Conservation (phyloP, 805 yeast species). For the Saccharomycopsis fibuligera region DNA sequence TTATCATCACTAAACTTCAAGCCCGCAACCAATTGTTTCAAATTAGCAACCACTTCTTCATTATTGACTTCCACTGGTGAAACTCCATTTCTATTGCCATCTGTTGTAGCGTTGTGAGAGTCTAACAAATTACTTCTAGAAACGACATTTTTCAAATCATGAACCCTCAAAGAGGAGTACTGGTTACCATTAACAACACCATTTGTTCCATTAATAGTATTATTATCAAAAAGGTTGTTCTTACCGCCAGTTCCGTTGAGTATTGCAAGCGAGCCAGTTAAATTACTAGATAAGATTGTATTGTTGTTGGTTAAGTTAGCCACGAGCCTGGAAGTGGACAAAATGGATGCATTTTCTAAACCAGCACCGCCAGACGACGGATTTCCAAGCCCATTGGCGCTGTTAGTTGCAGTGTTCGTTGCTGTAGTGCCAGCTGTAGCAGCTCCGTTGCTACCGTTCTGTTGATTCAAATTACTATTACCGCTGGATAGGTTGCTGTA, state of each 20-base stretch:
- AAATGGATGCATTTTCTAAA: constrained; percentile 6
- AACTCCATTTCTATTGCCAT: too few relatives aligned
- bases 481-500: too few relatives aligned
- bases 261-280: neutral
- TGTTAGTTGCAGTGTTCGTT: neutral
- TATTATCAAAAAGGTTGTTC: neutral
- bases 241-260: neutral
- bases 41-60: neutral
- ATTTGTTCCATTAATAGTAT: neutral
- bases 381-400: too few relatives aligned
- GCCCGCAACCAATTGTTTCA: constrained; percentile 1
- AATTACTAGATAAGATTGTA: neutral
- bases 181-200: neutral
- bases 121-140: neutral
- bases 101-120: neutral
- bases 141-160: neutral
- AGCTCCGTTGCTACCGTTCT: neutral
- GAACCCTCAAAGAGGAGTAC: neutral
- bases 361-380: too few relatives aligned
- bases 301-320: constrained; percentile 5
- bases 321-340: constrained; percentile 2
- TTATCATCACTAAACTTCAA: constrained; percentile 3
- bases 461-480: neutral
- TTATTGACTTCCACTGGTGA: neutral
- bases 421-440: neutral